These are phyloP conservation scores for Penicillium digitatum DNA, from an alignment of 2,329 filamentous ascomycete species.

Conservation along the genomic window DNA sequence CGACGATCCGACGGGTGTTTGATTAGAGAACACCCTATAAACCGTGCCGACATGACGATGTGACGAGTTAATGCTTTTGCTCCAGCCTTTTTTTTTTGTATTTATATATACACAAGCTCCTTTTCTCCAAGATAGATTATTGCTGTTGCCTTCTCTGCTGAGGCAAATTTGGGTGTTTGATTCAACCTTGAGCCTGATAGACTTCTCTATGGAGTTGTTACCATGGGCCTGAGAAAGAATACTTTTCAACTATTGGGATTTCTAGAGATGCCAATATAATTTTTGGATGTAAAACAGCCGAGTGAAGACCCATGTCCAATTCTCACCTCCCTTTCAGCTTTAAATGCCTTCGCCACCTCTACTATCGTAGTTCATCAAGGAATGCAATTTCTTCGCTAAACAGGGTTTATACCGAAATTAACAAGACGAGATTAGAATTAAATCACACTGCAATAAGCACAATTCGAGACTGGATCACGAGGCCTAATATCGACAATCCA, in stretches of 20 bases:
- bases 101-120: constrained; percentile 12
- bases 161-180: not conserved
- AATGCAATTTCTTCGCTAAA: not conserved
- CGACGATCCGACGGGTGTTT: constrained; percentile 33
- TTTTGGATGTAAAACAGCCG: not conserved
- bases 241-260: not conserved
- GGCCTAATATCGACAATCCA: not conserved
- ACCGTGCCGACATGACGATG: constrained; percentile 12
- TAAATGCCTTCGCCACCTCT: not conserved
- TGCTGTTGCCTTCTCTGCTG: constrained; percentile 10
- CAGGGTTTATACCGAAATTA: not conserved
- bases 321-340: not conserved
- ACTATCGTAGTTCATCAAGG: not conserved
- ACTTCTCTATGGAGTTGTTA: not conserved
- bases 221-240: not conserved
- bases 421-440: not conserved
- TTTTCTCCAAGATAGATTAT: not conserved
- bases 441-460: not conserved
- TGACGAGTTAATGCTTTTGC: constrained; percentile 15
- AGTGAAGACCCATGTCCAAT: not conserved
- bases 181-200: not conserved
- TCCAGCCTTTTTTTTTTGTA: constrained; percentile 11
- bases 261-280: not conserved
- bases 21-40: constrained; percentile 1
- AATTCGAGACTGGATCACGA: no score